Percentiles rank a stretch among this genome's conserved stretches.
phyloP scores from a whole-genome alignment of 345 rosid species.

The Citrus sinensis region DVS_A1.0 CM039162.1:6995501-6996000 shows the following conservation, averaged over 20 bases:
- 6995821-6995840: not conserved
- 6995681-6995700: not conserved
- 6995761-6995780: not conserved
- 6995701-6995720: not conserved
- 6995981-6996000: too few relatives aligned
- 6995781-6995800: not conserved
- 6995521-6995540: conserved; percentile 63
- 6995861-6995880: too few relatives aligned
- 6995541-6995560: conserved; percentile 89
- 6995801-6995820: not conserved
- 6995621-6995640: not conserved
- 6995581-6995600: conserved; percentile 13
- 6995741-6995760: not conserved
- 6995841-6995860: too few relatives aligned
- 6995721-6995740: not conserved
- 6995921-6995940: too few relatives aligned
- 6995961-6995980: too few relatives aligned
- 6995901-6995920: too few relatives aligned
- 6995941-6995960: too few relatives aligned
- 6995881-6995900: too few relatives aligned
- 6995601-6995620: too few relatives aligned
- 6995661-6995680: not conserved
- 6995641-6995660: not conserved
- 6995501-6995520: conserved; percentile 47
- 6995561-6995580: conserved; percentile 80